Evolutionary conservation across 176 grass and related monocot genomes (phyloP).

Genomic region (Carex kokanica): DNA sequence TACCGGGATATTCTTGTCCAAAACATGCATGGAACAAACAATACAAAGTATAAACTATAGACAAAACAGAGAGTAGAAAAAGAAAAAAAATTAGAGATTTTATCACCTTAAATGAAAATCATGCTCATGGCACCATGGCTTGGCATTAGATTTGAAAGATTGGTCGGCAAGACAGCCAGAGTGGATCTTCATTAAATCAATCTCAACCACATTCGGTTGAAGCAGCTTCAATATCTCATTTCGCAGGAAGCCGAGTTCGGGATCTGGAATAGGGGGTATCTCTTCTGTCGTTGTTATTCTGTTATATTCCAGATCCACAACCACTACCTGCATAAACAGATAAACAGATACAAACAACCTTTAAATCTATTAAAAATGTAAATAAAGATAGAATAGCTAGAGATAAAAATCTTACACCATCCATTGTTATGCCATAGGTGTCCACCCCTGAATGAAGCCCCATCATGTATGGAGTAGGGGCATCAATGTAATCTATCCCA

Average conservation of each 20-base stretch:
- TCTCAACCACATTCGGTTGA: constrained; percentile 88
- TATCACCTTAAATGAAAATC: constrained; percentile 96
- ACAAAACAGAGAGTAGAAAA: background rate
- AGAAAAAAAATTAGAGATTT: constrained; percentile 15
- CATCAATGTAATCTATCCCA: constrained; percentile 99
- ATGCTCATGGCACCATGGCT: constrained; percentile 84
- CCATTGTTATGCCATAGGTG: constrained; percentile 86
- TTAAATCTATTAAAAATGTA: background rate
- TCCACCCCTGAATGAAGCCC: constrained; percentile 98
- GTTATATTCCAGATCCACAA: constrained; percentile 98
- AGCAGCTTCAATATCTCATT: constrained; percentile 92
- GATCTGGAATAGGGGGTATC: constrained; percentile 86
- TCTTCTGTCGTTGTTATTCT: constrained; percentile 86
- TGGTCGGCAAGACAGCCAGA: constrained; percentile 73
- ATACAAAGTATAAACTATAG: background rate
- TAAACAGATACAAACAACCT: constrained; percentile 6
- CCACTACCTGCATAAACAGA: constrained; percentile 72
- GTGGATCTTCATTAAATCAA: constrained; percentile 94
- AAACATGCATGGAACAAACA: background rate
- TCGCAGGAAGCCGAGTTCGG: constrained; percentile 78
- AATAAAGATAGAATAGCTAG: background rate
- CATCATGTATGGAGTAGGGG: constrained; percentile 99
- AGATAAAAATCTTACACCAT: constrained; percentile 76
- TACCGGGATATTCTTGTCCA: background rate
- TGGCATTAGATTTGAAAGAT: constrained; percentile 51